These are phyloP conservation scores for Reticulascus tulasneorum DNA, from an alignment of 2,329 filamentous ascomycete genomes.

Conservation along the genomic window DNA sequence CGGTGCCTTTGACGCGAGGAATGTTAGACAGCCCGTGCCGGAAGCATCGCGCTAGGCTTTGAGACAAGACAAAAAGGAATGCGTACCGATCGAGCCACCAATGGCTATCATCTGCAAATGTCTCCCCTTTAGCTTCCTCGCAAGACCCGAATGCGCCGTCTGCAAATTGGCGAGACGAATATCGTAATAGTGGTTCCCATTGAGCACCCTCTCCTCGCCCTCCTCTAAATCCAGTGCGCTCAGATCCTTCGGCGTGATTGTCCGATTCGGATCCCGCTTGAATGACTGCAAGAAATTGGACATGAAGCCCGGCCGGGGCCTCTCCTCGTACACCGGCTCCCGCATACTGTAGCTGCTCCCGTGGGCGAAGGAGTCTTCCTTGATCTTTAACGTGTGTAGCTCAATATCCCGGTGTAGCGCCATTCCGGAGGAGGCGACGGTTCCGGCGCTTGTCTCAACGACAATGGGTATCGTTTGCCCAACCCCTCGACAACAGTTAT, in stretches of 20 bases:
- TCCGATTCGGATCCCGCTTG: constrained; percentile 53
- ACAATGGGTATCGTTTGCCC: background rate
- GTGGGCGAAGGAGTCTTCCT: constrained; percentile 51
- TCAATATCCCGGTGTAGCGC: constrained; percentile 42
- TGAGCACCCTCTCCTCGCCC: constrained; percentile 23
- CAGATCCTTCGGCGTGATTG: constrained; percentile 42
- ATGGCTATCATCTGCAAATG: constrained; percentile 98
- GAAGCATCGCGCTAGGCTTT: background rate
- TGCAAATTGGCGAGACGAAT: constrained; percentile 60
- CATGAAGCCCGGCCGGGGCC: constrained; percentile 26
- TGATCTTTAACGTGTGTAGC: constrained; percentile 55
- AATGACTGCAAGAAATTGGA: constrained; percentile 57
- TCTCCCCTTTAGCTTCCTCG: constrained; percentile 72
- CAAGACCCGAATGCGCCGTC: constrained; percentile 71
- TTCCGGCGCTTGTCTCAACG: too few species aligned
- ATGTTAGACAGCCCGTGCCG: constrained; percentile 11
- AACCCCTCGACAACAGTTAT: too few species aligned
- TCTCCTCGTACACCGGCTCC: constrained; percentile 41
- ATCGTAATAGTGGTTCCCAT: constrained; percentile 50
- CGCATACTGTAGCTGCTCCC: constrained; percentile 50
- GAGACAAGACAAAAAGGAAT: background rate
- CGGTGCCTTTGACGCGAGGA: constrained; percentile 56
- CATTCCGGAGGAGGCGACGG: too few species aligned
- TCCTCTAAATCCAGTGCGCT: constrained; percentile 26
- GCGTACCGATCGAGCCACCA: constrained; percentile 83